phyloP scores from a whole-genome alignment of 202 grass and related monocot species.

The Saccharum hybrid region DNA sequence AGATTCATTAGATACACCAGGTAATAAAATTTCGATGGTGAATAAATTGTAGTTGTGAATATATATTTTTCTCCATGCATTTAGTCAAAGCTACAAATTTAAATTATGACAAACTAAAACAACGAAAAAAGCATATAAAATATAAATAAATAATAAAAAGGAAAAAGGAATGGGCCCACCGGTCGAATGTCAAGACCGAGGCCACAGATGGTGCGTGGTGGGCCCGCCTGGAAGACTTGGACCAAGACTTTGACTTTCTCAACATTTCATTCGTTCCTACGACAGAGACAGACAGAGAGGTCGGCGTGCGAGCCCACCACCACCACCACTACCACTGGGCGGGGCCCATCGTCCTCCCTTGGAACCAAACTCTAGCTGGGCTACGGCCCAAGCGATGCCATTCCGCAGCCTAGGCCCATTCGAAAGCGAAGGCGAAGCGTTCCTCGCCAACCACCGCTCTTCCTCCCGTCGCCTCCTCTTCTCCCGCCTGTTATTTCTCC shows the following conservation, averaged over 20 bases:
- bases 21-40: too few species aligned
- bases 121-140: too few species aligned
- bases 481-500: constrained; percentile 45
- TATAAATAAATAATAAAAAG: too few species aligned
- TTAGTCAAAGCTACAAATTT: too few species aligned
- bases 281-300: too few species aligned
- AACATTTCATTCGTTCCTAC: not conserved
- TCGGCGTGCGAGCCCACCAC: too few species aligned
- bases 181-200: not conserved
- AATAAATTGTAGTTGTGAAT: too few species aligned
- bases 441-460: not conserved
- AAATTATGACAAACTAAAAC: too few species aligned
- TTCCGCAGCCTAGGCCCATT: not conserved
- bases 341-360: not conserved
- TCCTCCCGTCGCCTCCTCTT: not conserved
- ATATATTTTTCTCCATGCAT: too few species aligned
- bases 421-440: not conserved
- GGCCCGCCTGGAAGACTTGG: not conserved
- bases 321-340: not conserved
- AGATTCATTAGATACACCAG: too few species aligned
- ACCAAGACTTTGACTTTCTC: constrained; percentile 28
- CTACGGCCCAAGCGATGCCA: too few species aligned
- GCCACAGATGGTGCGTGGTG: not conserved
- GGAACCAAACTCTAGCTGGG: not conserved
- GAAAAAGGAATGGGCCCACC: not conserved